Evolutionary conservation across 495 filamentous ascomycete species (phyloP).

Genomic region (Patellaria atrata): DNA sequence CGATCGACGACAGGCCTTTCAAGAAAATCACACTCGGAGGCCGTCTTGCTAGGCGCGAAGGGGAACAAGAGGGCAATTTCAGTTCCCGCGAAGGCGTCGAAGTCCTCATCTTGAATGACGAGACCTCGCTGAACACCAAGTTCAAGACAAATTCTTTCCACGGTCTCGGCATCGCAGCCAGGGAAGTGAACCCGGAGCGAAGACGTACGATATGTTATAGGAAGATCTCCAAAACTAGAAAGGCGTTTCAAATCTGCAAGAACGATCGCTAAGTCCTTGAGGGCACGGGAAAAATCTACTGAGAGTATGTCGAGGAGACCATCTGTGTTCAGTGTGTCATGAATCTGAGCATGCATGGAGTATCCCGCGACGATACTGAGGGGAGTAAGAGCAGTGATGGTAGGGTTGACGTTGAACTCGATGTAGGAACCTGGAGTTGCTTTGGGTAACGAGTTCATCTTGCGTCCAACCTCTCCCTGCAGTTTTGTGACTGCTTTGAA

Average conservation of each 20-base stretch:
- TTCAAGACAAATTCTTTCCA: constrained; percentile 74
- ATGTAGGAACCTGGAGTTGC: constrained; percentile 59
- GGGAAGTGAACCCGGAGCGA: constrained; percentile 74
- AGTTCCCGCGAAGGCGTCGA: constrained; percentile 28
- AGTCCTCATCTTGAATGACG: constrained; percentile 57
- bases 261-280: constrained; percentile 67
- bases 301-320: constrained; percentile 74
- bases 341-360: constrained; percentile 11
- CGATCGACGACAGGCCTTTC: constrained; percentile 16
- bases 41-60: constrained; percentile 50
- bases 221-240: constrained; percentile 63
- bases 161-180: constrained; percentile 72
- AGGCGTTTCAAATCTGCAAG: constrained; percentile 71
- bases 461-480: constrained; percentile 53
- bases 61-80: constrained; percentile 69
- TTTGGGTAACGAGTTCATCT: constrained; percentile 39
- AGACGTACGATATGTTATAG: constrained; percentile 52
- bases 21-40: constrained; percentile 22
- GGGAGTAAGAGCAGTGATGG: constrained; percentile 65
- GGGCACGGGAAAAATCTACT: constrained; percentile 72
- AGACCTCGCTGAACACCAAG: constrained; percentile 66
- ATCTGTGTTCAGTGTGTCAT: constrained; percentile 51
- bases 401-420: constrained; percentile 77
- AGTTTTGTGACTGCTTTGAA: constrained; percentile 55
- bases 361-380: constrained; percentile 31